Evolutionary conservation across 2,329 filamentous ascomycete genomes (phyloP).

Genomic region (Aspergillus costaricaensis): DNA sequence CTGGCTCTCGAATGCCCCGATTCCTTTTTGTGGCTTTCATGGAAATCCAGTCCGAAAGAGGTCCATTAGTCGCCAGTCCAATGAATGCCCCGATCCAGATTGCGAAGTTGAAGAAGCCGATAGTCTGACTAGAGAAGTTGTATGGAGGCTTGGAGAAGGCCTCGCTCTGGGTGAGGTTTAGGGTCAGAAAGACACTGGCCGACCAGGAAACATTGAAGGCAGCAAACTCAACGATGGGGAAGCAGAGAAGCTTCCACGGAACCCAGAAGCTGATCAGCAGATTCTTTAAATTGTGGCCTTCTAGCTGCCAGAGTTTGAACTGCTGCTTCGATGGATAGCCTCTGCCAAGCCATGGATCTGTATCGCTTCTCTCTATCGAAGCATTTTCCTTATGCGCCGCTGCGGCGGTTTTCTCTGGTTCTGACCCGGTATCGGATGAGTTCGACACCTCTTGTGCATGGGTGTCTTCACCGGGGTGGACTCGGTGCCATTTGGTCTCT

Average conservation of each 20-base stretch:
- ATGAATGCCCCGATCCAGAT: conserved; percentile 57
- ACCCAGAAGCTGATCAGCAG: conserved; percentile 59
- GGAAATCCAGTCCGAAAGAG: conserved; percentile 59
- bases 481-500: conserved; percentile 62
- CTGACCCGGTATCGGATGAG: conserved; percentile 1
- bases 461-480: conserved; percentile 30
- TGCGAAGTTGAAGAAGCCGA: conserved; percentile 62
- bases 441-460: not conserved
- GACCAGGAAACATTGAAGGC: conserved; percentile 64
- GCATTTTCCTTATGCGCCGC: conserved; percentile 19
- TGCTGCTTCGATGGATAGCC: conserved; percentile 58
- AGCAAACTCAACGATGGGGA: conserved; percentile 64
- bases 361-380: conserved; percentile 24
- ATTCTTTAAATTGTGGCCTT: conserved; percentile 45
- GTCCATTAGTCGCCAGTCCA: conserved; percentile 57
- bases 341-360: conserved; percentile 58
- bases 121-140: conserved; percentile 52
- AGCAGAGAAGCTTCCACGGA: conserved; percentile 63
- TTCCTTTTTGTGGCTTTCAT: conserved; percentile 56
- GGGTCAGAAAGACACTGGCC: conserved; percentile 58
- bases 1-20: conserved; percentile 58
- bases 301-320: conserved; percentile 56
- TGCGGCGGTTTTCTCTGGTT: conserved; percentile 21
- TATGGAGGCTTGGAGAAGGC: conserved; percentile 59
- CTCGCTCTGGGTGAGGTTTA: conserved; percentile 63